Evolutionary conservation across 2,329 filamentous ascomycete genomes (phyloP), one percentile per base, ranked within the genome.

Genomic region (Tolypocladium guangdongense): DNA sequence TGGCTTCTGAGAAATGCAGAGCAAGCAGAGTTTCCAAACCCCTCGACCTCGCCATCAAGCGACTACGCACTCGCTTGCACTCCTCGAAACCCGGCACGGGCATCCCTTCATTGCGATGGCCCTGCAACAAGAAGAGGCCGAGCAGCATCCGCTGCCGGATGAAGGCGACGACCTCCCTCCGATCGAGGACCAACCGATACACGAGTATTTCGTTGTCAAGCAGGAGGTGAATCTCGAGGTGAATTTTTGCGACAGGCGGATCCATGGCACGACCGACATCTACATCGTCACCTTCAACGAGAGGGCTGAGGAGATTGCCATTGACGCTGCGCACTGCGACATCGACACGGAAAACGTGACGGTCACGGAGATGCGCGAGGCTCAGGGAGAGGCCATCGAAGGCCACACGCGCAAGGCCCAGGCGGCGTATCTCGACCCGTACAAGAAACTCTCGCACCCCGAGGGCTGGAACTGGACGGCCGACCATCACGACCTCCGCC

Each of bases 181-280:
- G 7, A 59, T 68, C 35, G 58, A 69, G 50, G 71, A 74, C 55
- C 55, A 58, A 10, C 65, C 68, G 5, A 60, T 72, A 3, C 67
- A 70, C 18, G 69, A 72, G 30, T 75, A 72, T 53, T 74, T 78
- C 41, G 73, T 97, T 54, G 78, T 89, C 52, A 86, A 90, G 71
- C 92, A 97, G 71, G 88, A 88, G 67, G 85, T 99, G 50, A 86
- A 90, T 62, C 77, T 99, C 56, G 91, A 97, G 63, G 77, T 99
- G 65, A 88, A 95, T 71, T 95, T 99, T 67, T 78, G 81, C 58
- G 81, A 81, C 52, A 86, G 84, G 69, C 80, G 78, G 63, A 73
- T 97, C 63, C 84, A 81, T 56, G 93, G 93, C 50, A 86, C 81
- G 58, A 89, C 88, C 10, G 86, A 91, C 60, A 87, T 99, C 60